Evolutionary conservation across 129 eudicot genomes (phyloP).

Genomic region (Erigeron canadensis): DNA sequence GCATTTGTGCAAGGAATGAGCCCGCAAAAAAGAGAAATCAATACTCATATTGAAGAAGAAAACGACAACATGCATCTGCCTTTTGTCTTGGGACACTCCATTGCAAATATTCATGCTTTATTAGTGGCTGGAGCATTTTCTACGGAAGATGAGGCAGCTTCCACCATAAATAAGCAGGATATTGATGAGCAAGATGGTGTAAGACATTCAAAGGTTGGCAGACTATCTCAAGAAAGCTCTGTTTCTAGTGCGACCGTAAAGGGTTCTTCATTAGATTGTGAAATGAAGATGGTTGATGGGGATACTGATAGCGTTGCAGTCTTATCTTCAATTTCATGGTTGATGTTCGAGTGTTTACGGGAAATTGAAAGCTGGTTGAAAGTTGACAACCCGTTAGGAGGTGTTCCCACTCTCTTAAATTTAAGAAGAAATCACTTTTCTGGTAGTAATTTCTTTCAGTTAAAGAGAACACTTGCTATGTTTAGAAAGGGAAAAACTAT

Average conservation of each 20-base stretch:
- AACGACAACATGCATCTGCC: conserved; percentile 79
- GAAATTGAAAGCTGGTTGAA: conserved; percentile 76
- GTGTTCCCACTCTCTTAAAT: conserved; percentile 38
- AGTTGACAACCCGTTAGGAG: conserved; percentile 52
- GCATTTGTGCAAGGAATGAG: conserved; percentile 95
- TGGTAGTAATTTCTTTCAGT: conserved; percentile 58
- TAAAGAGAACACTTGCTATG: conserved; percentile 63
- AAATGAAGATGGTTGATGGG: conserved; percentile 34
- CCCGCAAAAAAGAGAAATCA: conserved; percentile 89
- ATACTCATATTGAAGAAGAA: conserved; percentile 86
- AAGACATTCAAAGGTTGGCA: conserved; percentile 91
- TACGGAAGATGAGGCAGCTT: conserved; percentile 42
- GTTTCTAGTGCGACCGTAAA: conserved; percentile 57
- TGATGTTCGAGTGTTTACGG: conserved; percentile 70
- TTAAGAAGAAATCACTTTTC: conserved; percentile 42
- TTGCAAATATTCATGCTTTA: conserved; percentile 71
- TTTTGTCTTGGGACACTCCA: conserved; percentile 71
- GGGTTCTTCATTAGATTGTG: conserved; percentile 39
- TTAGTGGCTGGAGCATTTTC: conserved; percentile 89
- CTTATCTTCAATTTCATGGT: conserved; percentile 61
- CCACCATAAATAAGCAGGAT: conserved; percentile 39
- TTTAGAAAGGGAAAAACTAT: conserved; percentile 53
- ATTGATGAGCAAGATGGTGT: conserved; percentile 65
- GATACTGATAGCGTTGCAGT: conserved; percentile 36
- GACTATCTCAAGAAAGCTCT: conserved; percentile 88